Evolutionary conservation across 1,284 basidiomycete genomes (phyloP), one percentile per base, ranked within the genome.

Genomic region (Xerocomus nothofagi): DNA sequence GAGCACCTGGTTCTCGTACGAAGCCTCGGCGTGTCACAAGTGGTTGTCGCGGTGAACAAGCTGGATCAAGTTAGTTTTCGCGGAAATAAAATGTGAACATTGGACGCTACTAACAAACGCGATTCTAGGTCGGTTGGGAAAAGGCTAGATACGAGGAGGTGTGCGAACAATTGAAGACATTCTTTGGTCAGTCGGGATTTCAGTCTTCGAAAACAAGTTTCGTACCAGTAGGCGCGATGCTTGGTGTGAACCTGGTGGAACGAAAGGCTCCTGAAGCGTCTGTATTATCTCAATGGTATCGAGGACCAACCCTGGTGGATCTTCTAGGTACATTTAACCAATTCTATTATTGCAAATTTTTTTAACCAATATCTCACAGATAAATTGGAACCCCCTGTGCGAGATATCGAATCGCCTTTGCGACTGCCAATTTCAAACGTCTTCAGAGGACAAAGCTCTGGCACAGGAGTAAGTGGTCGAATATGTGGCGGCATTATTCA

Each of bases 31-130:
- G 93, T 98, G 9, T 82, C 86, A 44, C 93, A 98, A 67, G 81
- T 98, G 20, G 80, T 98, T 23, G 88, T 98, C 14, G 94, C 92
- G 0, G 77, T 99, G 55, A 99, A 99, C 74, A 99, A 99, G 72
- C 75, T 99, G 44, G 96, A 99, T 67, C 80, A 87, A 68, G 93
- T 88, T 47, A 54, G 76, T 72, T 32, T 30, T 47, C 30, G 26
- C 12, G 41, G 26, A 24, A 43, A 17, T 26, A 11, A 44, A 41
- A 27, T 29, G 7, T 37, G 20, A 21, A 27, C 24, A 21, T 24
- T 39, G 41, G 32, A 39, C 24, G 26, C 4, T 30, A 38, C 42
- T 60, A 40, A 61, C 15, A 29, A 44, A 44, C 34, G 27, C 46
- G n/a, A 56, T 36, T 23, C 60, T 39, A 94, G 92, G 92, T 95